Evolutionary conservation across 257 asterid species (phyloP).

Genomic region (Nicotiana obtusifolia): DNA sequence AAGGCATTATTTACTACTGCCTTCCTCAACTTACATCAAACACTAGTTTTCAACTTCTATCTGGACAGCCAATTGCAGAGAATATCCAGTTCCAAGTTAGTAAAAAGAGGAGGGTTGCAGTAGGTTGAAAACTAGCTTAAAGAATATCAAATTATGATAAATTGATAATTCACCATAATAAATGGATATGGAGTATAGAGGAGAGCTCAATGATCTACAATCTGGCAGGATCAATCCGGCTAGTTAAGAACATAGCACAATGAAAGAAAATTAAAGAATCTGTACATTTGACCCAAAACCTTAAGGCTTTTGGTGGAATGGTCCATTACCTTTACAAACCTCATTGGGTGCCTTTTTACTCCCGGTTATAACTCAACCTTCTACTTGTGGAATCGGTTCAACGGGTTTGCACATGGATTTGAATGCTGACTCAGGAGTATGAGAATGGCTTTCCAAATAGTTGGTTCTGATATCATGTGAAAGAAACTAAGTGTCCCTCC

Average conservation of each 20-base stretch:
- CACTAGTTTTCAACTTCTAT: background rate
- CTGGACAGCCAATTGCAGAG: background rate
- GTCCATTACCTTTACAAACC: background rate
- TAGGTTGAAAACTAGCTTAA: background rate
- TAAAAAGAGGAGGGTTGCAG: background rate
- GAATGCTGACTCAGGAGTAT: background rate
- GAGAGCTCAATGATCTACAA: background rate
- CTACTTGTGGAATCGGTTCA: background rate
- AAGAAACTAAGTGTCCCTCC: background rate
- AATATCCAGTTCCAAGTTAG: background rate
- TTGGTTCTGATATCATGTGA: background rate
- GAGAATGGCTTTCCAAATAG: background rate
- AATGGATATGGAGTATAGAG: background rate
- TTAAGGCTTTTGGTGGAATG: background rate
- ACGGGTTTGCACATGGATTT: background rate
- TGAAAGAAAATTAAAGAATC: background rate
- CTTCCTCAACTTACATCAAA: background rate
- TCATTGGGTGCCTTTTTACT: background rate
- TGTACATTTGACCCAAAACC: background rate
- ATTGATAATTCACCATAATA: background rate
- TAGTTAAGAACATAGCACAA: background rate
- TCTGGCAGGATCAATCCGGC: background rate
- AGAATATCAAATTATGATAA: background rate
- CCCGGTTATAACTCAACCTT: background rate
- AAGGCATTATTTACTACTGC: background rate